These are phyloP conservation scores for Yamadazyma buinensis DNA, from an alignment of 1,139 yeast species.

Conservation along the genomic window DNA sequence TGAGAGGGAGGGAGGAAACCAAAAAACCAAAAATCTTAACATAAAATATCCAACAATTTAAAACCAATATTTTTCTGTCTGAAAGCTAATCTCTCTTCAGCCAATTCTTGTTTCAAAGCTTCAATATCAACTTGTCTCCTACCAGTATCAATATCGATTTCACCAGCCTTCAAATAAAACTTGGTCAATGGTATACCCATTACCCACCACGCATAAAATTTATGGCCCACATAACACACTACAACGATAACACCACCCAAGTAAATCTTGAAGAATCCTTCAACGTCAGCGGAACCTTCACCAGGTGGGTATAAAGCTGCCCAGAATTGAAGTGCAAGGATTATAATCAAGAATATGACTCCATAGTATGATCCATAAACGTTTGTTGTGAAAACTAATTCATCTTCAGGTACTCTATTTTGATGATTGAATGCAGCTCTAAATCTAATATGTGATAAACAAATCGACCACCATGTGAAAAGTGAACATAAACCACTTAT, in stretches of 20 bases:
- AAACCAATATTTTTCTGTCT: conserved; percentile 21
- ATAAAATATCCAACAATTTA: conserved; percentile 11
- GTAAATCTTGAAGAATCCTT: conserved; percentile 29
- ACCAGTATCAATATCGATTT: conserved; percentile 42
- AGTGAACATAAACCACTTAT: conserved; percentile 40
- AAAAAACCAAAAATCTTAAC: no score
- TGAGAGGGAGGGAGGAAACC: no score
- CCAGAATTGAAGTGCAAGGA: conserved; percentile 35
- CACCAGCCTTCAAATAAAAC: conserved; percentile 28
- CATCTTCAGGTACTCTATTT: conserved; percentile 28
- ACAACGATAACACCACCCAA: conserved; percentile 28
- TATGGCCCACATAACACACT: conserved; percentile 29
- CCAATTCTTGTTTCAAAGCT: conserved; percentile 33
- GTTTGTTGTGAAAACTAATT: conserved; percentile 23
- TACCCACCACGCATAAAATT: conserved; percentile 23
- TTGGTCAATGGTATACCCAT: conserved; percentile 23
- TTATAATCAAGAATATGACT: conserved; percentile 20
- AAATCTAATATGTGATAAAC: conserved; percentile 29
- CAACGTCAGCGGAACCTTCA: conserved; percentile 26
- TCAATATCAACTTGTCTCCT: conserved; percentile 41
- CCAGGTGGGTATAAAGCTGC: conserved; percentile 38
- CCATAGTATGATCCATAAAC: conserved; percentile 32
- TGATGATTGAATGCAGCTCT: conserved; percentile 24
- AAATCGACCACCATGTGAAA: conserved; percentile 37
- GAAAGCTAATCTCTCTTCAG: conserved; percentile 25